These are phyloP conservation scores for Rhodotorula sp. DNA, from an alignment of 1,284 basidiomycete species.

Conservation along the genomic window DNA sequence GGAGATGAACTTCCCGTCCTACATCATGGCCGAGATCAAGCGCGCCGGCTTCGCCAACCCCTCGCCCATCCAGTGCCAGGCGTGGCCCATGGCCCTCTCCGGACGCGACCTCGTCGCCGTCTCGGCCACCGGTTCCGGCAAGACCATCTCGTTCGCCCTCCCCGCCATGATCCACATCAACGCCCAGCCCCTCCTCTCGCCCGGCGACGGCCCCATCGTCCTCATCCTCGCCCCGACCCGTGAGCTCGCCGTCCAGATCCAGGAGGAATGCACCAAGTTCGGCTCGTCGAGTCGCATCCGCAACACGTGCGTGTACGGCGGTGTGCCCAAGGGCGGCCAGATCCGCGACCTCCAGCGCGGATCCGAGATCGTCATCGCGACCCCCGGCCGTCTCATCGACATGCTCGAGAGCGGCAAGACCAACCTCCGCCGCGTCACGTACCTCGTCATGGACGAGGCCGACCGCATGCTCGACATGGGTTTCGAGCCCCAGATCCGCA, in stretches of 20 bases:
- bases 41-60: conserved; percentile 88
- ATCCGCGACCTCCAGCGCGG: conserved; percentile 96
- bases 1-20: conserved; percentile 70
- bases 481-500: conserved; percentile 99
- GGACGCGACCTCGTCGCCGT: conserved; percentile 68
- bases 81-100: conserved; percentile 55
- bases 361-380: conserved; percentile 93
- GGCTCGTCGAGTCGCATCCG: conserved; percentile 95
- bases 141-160: conserved; percentile 96
- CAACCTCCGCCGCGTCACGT: conserved; percentile 91
- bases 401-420: conserved; percentile 96
- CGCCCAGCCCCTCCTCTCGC: conserved; percentile 89
- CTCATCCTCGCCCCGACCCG: conserved; percentile 96
- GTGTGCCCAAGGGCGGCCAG: conserved; percentile 97
- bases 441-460: conserved; percentile 98
- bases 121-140: conserved; percentile 93
- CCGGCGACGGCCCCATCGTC: conserved; percentile 96
- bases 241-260: conserved; percentile 97
- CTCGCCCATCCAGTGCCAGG: conserved; percentile 95
- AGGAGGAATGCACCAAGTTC: conserved; percentile 98
- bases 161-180: conserved; percentile 99
- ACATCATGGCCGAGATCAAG: conserved; percentile 88
- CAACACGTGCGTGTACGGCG: conserved; percentile 97
- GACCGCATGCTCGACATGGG: conserved; percentile 99
- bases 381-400: conserved; percentile 85